A percentile compares a stretch with the other conserved stretches of the same genome.
Conservation (phyloP, 805 yeast species). For the Kuraishia hungarica region DNA sequence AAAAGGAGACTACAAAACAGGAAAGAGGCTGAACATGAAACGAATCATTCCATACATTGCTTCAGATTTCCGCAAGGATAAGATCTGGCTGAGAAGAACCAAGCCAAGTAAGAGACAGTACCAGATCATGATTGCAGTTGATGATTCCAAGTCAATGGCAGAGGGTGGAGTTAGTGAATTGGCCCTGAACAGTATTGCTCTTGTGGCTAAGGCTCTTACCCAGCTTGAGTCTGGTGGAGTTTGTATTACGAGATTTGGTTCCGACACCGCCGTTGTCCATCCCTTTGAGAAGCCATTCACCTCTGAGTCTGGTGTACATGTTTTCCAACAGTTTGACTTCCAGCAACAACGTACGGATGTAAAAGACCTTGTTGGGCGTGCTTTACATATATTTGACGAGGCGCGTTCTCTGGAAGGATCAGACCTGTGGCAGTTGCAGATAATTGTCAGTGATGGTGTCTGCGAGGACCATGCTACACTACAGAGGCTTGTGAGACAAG, state of each 20-base stretch:
- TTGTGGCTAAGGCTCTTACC: conserved; percentile 88
- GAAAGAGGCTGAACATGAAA: conserved; percentile 95
- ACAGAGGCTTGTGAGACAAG: conserved; percentile 78
- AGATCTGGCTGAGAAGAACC: conserved; percentile 95
- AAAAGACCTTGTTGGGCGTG: conserved; percentile 57
- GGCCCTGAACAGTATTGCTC: conserved; percentile 90
- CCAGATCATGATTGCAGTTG: conserved; percentile 95
- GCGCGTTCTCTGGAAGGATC: conserved; percentile 30
- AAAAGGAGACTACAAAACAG: conserved; percentile 93
- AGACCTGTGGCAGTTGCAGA: conserved; percentile 90
- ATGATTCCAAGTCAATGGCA: conserved; percentile 96
- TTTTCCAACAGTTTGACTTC: conserved; percentile 86
- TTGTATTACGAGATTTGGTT: conserved; percentile 87
- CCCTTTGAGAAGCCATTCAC: conserved; percentile 83
- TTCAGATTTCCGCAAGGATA: conserved; percentile 92
- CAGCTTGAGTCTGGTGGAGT: conserved; percentile 93
- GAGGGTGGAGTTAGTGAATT: conserved; percentile 84
- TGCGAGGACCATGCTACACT: conserved; percentile 90
- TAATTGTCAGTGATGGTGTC: conserved; percentile 92
- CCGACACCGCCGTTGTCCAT: conserved; percentile 73
- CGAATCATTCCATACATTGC: conserved; percentile 97
- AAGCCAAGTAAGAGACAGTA: conserved; percentile 96
- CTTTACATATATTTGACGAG: conserved; percentile 65
- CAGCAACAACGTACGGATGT: conserved; percentile 85
- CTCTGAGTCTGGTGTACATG: conserved; percentile 72